Conservation (phyloP, 345 rosid species). For the Citrus unshiu region DNA sequence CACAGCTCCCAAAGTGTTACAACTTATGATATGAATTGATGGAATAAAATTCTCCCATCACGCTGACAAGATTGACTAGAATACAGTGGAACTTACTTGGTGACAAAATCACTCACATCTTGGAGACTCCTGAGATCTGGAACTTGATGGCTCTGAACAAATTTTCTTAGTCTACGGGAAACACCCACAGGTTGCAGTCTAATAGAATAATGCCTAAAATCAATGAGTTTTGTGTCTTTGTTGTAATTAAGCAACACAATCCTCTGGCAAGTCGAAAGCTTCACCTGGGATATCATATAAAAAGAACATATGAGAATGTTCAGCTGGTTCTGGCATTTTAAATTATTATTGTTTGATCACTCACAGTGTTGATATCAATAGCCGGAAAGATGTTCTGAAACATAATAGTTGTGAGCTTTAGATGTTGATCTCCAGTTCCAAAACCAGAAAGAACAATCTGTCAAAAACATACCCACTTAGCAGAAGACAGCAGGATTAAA, state of each 20-base stretch:
- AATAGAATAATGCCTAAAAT: slow-evolving; percentile 92
- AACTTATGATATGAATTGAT: not conserved
- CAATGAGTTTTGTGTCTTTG: slow-evolving; percentile 80
- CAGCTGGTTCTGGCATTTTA: not conserved
- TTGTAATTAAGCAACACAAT: slow-evolving; percentile 86
- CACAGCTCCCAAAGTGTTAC: not conserved
- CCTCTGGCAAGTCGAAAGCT: slow-evolving; percentile 93
- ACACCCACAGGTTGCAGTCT: slow-evolving; percentile 94
- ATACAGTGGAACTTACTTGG: slow-evolving; percentile 51
- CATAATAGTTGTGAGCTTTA: slow-evolving; percentile 80
- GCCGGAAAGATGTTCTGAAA: slow-evolving; percentile 96
- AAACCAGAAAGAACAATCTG: slow-evolving; percentile 97
- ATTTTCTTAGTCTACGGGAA: slow-evolving; percentile 83
- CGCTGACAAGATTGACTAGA: not conserved
- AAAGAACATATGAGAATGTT: slow-evolving; percentile 18
- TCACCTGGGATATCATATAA: slow-evolving; percentile 58
- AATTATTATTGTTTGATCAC: slow-evolving; percentile 16
- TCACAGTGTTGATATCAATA: slow-evolving; percentile 89
- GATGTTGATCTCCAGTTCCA: slow-evolving; percentile 79
- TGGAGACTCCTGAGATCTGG: slow-evolving; percentile 90
- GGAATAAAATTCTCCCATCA: not conserved
- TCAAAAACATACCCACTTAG: slow-evolving; percentile 10
- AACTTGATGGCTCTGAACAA: slow-evolving; percentile 86
- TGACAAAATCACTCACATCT: slow-evolving; percentile 89
- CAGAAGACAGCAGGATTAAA: not conserved